Conservation (phyloP, 2,329 filamentous ascomycete genomes). For the Diaporthe ilicicola region DNA sequence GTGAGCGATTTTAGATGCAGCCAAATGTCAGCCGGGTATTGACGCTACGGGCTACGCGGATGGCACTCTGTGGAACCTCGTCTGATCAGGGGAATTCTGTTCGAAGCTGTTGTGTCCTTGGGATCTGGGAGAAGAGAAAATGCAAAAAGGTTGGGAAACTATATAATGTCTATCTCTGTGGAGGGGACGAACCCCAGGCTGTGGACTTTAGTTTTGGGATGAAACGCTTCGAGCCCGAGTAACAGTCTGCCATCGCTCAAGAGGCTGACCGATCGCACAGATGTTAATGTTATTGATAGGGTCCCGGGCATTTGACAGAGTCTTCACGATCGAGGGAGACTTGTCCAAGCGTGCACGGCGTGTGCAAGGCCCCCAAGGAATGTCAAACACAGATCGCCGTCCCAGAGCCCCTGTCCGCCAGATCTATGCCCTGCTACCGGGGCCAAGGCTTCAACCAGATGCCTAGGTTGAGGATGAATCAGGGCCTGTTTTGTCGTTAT, state of each 20-base stretch:
- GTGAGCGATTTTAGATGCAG: slow-evolving; percentile 22
- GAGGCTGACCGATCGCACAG: slow-evolving; percentile 11
- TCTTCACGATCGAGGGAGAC: slow-evolving; percentile 11
- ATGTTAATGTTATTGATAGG: slow-evolving; percentile 17
- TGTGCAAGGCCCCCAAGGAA: slow-evolving; percentile 20
- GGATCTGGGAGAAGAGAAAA: background rate
- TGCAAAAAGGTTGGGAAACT: slow-evolving; percentile 10
- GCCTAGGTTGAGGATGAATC: slow-evolving; percentile 26
- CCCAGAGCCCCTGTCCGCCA: slow-evolving; percentile 19
- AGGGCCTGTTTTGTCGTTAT: slow-evolving; percentile 30
- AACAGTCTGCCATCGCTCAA: slow-evolving; percentile 14
- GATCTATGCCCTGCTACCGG: slow-evolving; percentile 12
- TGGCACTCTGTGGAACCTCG: background rate
- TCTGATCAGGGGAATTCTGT: background rate
- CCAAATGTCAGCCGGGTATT: background rate
- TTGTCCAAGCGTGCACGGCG: slow-evolving; percentile 1
- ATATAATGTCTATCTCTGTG: slow-evolving; percentile 13
- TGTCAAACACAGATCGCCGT: slow-evolving; percentile 30
- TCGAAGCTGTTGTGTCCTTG: background rate
- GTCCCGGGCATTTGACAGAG: slow-evolving; percentile 16
- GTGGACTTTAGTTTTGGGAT: slow-evolving; percentile 15
- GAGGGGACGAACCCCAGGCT: background rate
- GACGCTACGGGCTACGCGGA: slow-evolving; percentile 12
- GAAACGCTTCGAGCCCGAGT: slow-evolving; percentile 22
- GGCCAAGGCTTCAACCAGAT: background rate